Percentiles rank a stretch among this genome's conserved stretches.
Conservation (phyloP, 139 green algal genomes). For the Klebsormidium nitens region DNA sequence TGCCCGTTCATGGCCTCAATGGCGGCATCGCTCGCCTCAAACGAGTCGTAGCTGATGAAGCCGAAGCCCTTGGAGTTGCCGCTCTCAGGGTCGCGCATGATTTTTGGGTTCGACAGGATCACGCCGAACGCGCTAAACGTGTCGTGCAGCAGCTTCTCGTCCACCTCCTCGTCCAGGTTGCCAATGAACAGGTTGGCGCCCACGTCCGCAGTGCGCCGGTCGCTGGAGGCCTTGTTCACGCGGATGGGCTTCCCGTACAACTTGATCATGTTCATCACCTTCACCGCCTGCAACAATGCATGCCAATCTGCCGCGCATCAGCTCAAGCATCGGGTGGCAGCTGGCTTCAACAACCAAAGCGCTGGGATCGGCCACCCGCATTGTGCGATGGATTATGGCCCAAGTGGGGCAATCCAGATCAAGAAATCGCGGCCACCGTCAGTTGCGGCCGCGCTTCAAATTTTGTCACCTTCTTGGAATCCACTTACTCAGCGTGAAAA, state of each 20-base stretch:
- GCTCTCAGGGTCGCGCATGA: conserved; percentile 94
- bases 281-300: conserved; percentile 68
- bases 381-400: too few species aligned
- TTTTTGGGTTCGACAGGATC: conserved; percentile 86
- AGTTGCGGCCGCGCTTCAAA: too few species aligned
- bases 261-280: conserved; percentile 96
- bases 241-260: conserved; percentile 91
- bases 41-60: conserved; percentile 91
- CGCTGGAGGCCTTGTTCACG: conserved; percentile 81
- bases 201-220: conserved; percentile 77
- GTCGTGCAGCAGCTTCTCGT: conserved; percentile 98
- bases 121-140: conserved; percentile 97
- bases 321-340: background rate
- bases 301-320: background rate
- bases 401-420: too few species aligned
- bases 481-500: too few species aligned
- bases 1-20: conserved; percentile 97
- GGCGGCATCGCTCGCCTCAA: conserved; percentile 76
- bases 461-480: too few species aligned
- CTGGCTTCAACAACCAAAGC: too few species aligned
- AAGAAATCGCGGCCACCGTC: too few species aligned
- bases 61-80: conserved; percentile 82
- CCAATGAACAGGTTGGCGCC: conserved; percentile 98
- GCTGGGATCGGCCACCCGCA: too few species aligned
- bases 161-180: conserved; percentile 91